These are phyloP conservation scores for Camellia sinensis DNA, from an alignment of 148 eudicot species.

Conservation along the genomic window DNA sequence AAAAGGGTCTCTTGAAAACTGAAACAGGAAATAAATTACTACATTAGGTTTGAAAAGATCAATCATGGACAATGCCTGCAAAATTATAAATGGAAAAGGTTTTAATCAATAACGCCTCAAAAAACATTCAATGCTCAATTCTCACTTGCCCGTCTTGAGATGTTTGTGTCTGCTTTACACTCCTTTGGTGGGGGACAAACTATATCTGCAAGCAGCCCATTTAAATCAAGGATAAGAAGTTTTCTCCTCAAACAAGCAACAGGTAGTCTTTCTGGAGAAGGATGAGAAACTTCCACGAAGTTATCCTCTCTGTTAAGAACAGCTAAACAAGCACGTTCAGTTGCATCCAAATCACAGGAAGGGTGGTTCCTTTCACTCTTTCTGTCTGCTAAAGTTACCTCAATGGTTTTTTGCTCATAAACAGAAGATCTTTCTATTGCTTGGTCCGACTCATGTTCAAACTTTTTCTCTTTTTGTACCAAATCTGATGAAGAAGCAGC, in stretches of 20 bases:
- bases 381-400: conserved; percentile 21
- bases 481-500: conserved; percentile 7
- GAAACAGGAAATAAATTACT: conserved; percentile 24
- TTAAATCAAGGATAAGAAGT: conserved; percentile 89
- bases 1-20: conserved; percentile 87
- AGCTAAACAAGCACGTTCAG: conserved; percentile 28
- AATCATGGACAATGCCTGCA: background rate
- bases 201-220: conserved; percentile 86
- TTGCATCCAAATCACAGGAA: conserved; percentile 21
- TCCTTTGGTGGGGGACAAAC: conserved; percentile 64
- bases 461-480: background rate
- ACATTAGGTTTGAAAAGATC: conserved; percentile 11
- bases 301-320: conserved; percentile 23
- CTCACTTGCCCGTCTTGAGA: conserved; percentile 73
- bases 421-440: conserved; percentile 22
- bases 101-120: background rate
- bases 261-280: conserved; percentile 37
- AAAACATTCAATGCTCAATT: conserved; percentile 11
- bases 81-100: background rate
- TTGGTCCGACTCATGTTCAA: conserved; percentile 4
- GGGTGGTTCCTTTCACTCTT: conserved; percentile 20
- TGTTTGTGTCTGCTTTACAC: conserved; percentile 54
- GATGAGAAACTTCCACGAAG: conserved; percentile 29
- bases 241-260: conserved; percentile 41
- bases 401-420: conserved; percentile 16